Conservation (phyloP, 495 filamentous ascomycete genomes). For the Clavariopsis aquatica region DNA sequence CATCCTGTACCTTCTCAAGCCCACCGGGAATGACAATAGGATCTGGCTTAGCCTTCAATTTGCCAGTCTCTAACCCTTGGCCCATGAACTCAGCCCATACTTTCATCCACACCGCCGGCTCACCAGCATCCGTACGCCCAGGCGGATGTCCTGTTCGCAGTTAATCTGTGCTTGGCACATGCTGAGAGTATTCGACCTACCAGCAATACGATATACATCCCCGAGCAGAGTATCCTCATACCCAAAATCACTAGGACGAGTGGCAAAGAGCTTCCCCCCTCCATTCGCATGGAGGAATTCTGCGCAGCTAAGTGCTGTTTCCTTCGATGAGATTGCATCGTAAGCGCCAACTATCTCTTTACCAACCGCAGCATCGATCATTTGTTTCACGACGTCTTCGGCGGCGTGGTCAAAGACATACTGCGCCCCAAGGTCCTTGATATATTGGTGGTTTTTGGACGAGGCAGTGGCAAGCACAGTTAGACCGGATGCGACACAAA, state of each 20-base stretch:
- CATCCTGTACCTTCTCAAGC: conserved; percentile 45
- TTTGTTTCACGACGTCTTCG: conserved; percentile 39
- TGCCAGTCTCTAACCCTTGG: conserved; percentile 24
- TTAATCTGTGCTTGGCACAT: background rate
- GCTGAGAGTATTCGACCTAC: background rate
- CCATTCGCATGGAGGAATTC: conserved; percentile 25
- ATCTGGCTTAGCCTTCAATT: conserved; percentile 40
- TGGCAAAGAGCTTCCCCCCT: conserved; percentile 28
- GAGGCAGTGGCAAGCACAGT: conserved; percentile 40
- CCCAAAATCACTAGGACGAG: background rate
- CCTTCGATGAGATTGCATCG: conserved; percentile 27
- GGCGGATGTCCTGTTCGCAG: background rate
- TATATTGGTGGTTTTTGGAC: conserved; percentile 36
- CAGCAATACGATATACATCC: conserved; percentile 4
- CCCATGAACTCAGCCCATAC: conserved; percentile 31
- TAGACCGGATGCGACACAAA: conserved; percentile 33
- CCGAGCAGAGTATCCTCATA: background rate
- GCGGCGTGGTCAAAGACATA: conserved; percentile 41
- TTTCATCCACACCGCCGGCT: conserved; percentile 11
- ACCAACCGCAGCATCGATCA: conserved; percentile 38
- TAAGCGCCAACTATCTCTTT: conserved; percentile 22
- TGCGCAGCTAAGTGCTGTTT: conserved; percentile 16
- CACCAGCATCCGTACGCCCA: background rate
- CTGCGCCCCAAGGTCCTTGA: conserved; percentile 37
- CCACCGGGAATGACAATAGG: conserved; percentile 45